Conservation (phyloP, 129 eudicot species). For the Dittrichia graveolens region DNA sequence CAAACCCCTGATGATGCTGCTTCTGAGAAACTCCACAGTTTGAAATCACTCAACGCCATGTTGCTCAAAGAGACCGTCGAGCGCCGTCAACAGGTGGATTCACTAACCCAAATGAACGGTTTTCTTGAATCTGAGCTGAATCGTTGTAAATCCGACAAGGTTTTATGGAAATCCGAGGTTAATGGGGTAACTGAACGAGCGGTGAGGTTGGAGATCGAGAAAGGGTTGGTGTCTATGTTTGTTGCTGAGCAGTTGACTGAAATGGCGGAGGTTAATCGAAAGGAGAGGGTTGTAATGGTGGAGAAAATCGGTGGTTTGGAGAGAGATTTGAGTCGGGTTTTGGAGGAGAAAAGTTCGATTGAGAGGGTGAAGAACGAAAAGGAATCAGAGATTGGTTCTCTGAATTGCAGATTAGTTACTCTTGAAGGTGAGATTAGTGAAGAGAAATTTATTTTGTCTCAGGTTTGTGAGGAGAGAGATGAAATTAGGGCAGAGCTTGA, state of each 20-base stretch:
- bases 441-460: too few relatives aligned
- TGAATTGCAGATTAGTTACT: too few relatives aligned
- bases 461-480: too few relatives aligned
- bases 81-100: conserved; percentile 72
- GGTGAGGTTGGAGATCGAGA: conserved; percentile 49
- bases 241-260: conserved; percentile 37
- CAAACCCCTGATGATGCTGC: conserved; percentile 29
- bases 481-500: too few relatives aligned
- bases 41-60: conserved; percentile 65
- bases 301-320: conserved; percentile 36
- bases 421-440: too few relatives aligned
- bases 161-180: conserved; percentile 43
- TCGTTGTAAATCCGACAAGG: conserved; percentile 50
- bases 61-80: conserved; percentile 70
- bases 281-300: conserved; percentile 29
- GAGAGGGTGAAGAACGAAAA: conserved; percentile 36
- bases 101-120: conserved; percentile 37
- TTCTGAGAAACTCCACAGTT: conserved; percentile 53
- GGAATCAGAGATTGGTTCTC: conserved; percentile 13
- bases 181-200: conserved; percentile 39
- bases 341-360: conserved; percentile 42
- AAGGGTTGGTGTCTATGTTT: conserved; percentile 35
- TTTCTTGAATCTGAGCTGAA: conserved; percentile 58
- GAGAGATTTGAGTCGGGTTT: conserved; percentile 36
- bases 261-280: conserved; percentile 29